Conservation (phyloP, 257 asterid species). For the Coffea eugenioides region DNA sequence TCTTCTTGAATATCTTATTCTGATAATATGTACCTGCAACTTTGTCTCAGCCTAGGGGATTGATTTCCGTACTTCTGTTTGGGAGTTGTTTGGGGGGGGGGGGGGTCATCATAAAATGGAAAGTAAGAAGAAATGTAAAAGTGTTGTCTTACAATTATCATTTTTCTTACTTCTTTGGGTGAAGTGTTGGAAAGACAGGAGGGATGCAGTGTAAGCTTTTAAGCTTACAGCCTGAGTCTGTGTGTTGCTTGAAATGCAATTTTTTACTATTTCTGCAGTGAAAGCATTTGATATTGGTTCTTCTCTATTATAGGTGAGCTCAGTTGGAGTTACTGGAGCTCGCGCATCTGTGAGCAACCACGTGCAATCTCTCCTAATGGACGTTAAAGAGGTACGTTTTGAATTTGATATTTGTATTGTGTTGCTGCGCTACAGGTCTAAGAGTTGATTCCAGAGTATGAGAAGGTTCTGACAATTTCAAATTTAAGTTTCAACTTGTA, state of each 20-base stretch:
- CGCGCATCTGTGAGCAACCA: conserved; percentile 61
- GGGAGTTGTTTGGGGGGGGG: background rate
- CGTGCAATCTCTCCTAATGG: conserved; percentile 68
- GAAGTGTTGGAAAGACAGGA: background rate
- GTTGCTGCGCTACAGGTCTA: background rate
- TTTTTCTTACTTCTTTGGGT: background rate
- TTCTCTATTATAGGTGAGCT: conserved; percentile 55
- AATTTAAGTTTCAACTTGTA: background rate
- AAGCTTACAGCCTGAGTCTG: background rate
- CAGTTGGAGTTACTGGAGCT: conserved; percentile 92
- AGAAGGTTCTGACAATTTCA: background rate
- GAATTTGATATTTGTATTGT: background rate
- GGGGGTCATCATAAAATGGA: background rate
- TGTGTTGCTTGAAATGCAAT: background rate
- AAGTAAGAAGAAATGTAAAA: background rate
- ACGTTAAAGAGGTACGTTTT: conserved; percentile 69
- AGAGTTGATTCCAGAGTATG: background rate
- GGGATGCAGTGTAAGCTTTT: background rate
- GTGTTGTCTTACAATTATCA: background rate
- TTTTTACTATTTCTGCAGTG: background rate
- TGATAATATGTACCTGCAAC: background rate
- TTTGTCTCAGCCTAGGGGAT: background rate
- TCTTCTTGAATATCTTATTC: background rate
- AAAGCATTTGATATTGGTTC: conserved; percentile 9
- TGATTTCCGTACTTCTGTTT: background rate